Evolutionary conservation across 2,329 filamentous ascomycete genomes (phyloP).

Genomic region (Monosporascus sp.): DNA sequence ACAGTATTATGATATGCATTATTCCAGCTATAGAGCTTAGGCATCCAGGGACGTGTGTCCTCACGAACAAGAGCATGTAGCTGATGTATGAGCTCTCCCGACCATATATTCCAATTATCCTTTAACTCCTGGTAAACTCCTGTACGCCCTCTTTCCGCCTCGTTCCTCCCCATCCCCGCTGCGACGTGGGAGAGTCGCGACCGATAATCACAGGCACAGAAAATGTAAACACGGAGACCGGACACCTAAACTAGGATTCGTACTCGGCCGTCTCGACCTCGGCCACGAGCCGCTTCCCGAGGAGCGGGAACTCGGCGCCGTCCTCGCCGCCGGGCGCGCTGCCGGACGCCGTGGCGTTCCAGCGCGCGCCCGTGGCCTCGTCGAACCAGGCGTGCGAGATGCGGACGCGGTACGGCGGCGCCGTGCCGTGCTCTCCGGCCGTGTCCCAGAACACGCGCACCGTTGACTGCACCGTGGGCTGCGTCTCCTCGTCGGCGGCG

Average conservation of each 20-base stretch:
- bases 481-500: neutral
- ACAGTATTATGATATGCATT: too few relatives aligned
- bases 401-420: neutral
- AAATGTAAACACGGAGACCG: neutral
- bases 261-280: neutral
- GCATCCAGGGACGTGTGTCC: too few relatives aligned
- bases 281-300: neutral
- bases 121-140: too few relatives aligned
- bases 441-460: neutral
- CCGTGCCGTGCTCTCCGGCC: neutral
- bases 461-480: neutral
- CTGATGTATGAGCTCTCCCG: too few relatives aligned
- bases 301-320: neutral
- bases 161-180: too few relatives aligned
- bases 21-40: too few relatives aligned
- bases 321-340: neutral
- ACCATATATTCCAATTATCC: too few relatives aligned
- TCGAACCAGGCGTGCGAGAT: neutral
- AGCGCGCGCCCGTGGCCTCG: neutral
- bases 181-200: too few relatives aligned
- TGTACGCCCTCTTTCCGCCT: too few relatives aligned
- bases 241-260: neutral
- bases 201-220: too few relatives aligned
- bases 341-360: neutral
- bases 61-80: too few relatives aligned